Percentiles rank a stretch among this genome's conserved stretches.
Conservation (phyloP, 1,284 basidiomycete species). For the Apiotrichum montevideense region DNA sequence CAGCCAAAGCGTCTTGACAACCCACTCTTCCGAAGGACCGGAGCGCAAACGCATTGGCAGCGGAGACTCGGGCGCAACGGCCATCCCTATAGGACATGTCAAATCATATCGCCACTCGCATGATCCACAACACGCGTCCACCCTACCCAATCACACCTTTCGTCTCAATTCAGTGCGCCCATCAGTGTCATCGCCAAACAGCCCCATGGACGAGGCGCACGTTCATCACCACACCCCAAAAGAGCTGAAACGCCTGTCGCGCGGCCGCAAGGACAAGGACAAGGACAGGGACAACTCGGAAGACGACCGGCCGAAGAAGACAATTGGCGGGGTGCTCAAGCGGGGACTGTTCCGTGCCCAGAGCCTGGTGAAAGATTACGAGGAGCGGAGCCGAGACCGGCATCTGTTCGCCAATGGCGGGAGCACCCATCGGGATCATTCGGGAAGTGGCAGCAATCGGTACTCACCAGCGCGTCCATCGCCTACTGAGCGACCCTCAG, state of each 20-base stretch:
- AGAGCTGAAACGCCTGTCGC: constrained; percentile 8
- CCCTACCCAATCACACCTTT: constrained; percentile 12
- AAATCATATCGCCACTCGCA: background rate
- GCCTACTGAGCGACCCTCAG: background rate
- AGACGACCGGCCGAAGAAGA: constrained; percentile 26
- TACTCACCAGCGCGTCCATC: background rate
- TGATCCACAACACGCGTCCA: background rate
- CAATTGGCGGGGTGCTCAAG: constrained; percentile 33
- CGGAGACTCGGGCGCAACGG: constrained; percentile 3
- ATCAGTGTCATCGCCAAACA: background rate
- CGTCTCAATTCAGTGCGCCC: background rate
- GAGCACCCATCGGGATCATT: background rate
- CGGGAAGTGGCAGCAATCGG: background rate
- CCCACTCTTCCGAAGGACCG: background rate
- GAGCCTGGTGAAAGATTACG: constrained; percentile 18
- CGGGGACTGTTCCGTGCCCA: constrained; percentile 33
- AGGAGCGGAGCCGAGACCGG: constrained; percentile 26
- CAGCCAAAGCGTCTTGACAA: background rate
- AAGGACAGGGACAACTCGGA: constrained; percentile 13
- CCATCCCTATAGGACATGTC: background rate
- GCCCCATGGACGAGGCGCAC: constrained; percentile 15
- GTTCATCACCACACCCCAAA: constrained; percentile 6
- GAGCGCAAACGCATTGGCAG: constrained; percentile 2
- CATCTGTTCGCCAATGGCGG: constrained; percentile 9
- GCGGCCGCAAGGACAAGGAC: constrained; percentile 4